Evolutionary conservation across 2,329 filamentous ascomycete genomes (phyloP).

Genomic region (Zymoseptoria passerinii): DNA sequence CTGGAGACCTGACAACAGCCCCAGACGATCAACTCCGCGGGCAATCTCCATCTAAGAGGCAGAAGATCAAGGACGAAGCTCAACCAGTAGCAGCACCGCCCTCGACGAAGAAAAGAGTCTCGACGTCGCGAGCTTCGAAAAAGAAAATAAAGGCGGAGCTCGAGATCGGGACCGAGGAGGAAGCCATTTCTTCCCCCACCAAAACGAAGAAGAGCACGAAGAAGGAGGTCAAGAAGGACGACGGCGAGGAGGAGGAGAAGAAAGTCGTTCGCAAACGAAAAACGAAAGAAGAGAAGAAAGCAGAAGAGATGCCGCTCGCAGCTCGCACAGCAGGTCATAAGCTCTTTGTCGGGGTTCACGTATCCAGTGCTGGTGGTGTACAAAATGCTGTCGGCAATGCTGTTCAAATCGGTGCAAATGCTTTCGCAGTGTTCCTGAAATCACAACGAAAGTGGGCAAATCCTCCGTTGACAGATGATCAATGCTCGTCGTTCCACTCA

Average conservation of each 20-base stretch:
- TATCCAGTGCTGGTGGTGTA: constrained; percentile 82
- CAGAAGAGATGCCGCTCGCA: constrained; percentile 56
- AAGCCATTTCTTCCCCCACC: constrained; percentile 1
- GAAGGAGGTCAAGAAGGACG: constrained; percentile 4
- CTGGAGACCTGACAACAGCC: constrained; percentile 16
- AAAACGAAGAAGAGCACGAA: constrained; percentile 12
- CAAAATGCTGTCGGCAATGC: constrained; percentile 65
- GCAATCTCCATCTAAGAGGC: constrained; percentile 14
- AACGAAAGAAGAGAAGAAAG: constrained; percentile 49
- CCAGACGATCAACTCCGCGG: constrained; percentile 12
- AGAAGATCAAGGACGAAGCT: constrained; percentile 11
- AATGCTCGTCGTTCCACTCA: constrained; percentile 60
- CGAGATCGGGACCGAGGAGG: constrained; percentile 10
- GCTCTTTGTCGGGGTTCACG: constrained; percentile 87
- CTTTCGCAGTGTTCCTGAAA: constrained; percentile 91
- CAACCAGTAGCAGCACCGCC: not conserved
- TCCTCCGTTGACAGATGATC: constrained; percentile 62
- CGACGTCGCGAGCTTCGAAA: constrained; percentile 2
- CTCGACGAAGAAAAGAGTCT: not conserved
- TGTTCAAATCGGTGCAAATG: constrained; percentile 58
- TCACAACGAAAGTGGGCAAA: constrained; percentile 93
- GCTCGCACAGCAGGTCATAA: constrained; percentile 61
- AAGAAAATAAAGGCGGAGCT: constrained; percentile 5
- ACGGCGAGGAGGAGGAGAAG: constrained; percentile 6
- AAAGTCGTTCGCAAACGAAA: constrained; percentile 40